phyloP scores from a whole-genome alignment of 805 yeast genomes.

The Teunomyces cretensis region DNA sequence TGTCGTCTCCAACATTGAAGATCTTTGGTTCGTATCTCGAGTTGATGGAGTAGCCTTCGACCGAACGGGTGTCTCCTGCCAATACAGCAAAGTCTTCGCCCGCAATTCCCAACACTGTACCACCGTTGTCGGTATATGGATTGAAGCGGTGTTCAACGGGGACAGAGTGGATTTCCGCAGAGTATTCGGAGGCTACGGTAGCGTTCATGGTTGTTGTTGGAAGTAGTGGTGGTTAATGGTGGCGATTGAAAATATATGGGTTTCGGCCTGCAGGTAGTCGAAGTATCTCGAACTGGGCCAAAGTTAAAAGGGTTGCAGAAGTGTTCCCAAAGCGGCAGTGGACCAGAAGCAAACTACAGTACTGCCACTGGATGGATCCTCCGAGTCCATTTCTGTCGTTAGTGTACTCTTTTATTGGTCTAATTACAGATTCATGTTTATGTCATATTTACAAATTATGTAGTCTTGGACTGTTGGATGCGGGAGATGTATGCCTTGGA shows the following conservation, averaged over 20 bases:
- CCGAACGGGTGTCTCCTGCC: slow-evolving; percentile 98
- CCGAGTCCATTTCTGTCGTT: too few species aligned
- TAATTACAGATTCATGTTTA: background rate
- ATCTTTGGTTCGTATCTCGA: slow-evolving; percentile 91
- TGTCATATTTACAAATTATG: background rate
- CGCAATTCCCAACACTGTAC: slow-evolving; percentile 95
- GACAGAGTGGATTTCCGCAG: slow-evolving; percentile 40
- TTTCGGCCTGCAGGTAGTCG: background rate
- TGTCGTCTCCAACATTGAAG: slow-evolving; percentile 82
- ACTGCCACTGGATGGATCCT: too few species aligned
- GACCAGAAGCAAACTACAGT: too few species aligned
- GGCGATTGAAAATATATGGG: background rate
- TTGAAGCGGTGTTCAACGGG: slow-evolving; percentile 93
- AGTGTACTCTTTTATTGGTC: background rate
- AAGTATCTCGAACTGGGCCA: background rate
- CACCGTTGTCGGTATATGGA: slow-evolving; percentile 95
- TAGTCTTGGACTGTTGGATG: slow-evolving; percentile 51
- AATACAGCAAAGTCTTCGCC: slow-evolving; percentile 95
- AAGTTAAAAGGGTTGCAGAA: too few species aligned
- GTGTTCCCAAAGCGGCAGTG: too few species aligned
- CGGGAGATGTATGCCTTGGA: slow-evolving; percentile 75
- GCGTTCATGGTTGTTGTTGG: slow-evolving; percentile 20
- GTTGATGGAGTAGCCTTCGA: slow-evolving; percentile 90
- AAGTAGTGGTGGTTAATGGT: background rate
- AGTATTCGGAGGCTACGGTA: slow-evolving; percentile 67